phyloP scores from a whole-genome alignment of 1,284 basidiomycete genomes.

The Apiotrichum montevideense region DNA sequence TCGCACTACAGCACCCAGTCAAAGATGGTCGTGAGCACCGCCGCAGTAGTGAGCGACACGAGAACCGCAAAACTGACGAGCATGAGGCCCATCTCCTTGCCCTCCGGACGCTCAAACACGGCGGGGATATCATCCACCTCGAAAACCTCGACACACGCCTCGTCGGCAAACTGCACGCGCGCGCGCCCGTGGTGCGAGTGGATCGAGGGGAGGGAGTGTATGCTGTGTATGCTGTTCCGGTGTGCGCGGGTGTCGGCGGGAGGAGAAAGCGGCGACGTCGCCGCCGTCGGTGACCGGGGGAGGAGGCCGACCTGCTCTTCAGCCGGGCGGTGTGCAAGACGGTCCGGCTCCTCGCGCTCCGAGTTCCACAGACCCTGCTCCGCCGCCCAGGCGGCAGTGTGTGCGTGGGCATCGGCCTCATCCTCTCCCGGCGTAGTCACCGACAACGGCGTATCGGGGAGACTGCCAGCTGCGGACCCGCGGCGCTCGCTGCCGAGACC shows the following conservation, averaged over 20 bases:
- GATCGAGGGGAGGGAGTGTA: not conserved
- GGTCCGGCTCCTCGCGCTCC: too few species aligned
- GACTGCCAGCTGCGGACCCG: too few species aligned
- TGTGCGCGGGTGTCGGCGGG: too few species aligned
- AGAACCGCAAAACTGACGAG: constrained; percentile 23
- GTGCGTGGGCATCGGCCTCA: too few species aligned
- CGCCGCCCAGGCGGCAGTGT: not conserved
- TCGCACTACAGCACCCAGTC: constrained; percentile 35
- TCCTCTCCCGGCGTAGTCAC: too few species aligned
- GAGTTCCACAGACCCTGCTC: not conserved
- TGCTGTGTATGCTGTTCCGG: not conserved
- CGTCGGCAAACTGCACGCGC: constrained; percentile 10
- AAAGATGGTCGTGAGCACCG: constrained; percentile 38
- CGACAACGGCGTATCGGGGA: too few species aligned
- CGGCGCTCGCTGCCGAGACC: too few species aligned
- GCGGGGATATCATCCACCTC: constrained; percentile 5
- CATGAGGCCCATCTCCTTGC: constrained; percentile 29
- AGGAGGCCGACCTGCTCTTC: too few species aligned
- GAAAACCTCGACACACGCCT: constrained; percentile 1
- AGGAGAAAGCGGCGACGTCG: too few species aligned
- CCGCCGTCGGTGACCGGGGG: too few species aligned
- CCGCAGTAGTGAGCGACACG: constrained; percentile 25
- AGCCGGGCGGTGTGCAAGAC: not conserved
- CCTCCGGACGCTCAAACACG: constrained; percentile 30
- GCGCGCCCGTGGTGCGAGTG: not conserved